Base-by-base conservation (phyloP, 768 basidiomycete species). In the Brasilioporus rufonigricans region DNA sequence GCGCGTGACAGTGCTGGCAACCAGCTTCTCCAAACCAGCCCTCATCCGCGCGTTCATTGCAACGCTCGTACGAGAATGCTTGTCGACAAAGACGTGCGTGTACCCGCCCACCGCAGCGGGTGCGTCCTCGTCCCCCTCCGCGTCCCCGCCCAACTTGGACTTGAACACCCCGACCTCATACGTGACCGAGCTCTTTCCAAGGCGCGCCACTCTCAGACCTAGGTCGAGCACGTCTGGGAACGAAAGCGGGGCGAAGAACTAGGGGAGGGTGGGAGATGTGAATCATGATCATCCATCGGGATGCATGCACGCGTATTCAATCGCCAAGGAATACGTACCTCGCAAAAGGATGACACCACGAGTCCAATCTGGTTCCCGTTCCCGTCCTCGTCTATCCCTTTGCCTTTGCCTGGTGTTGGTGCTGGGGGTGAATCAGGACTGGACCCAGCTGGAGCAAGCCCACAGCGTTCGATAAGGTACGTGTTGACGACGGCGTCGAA, bases 401-500 rank as follows among this genome's bases (percentile, higher is more conserved):
- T 19, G 9, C 6, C 7, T n/a, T 38, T 14, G 11, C 33, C 13
- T 3, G 12, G 27, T 4, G 27, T 9, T 29, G 5, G 27, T 4
- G 27, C 27, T 29, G 4, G 27, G 27, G 27, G 5, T 29, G n/a
- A n/a, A n/a, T n/a, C n/a, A 5, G 27, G 27, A 14, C 33, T 18
- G 14, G 85, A 80, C 12, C 67, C 60, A 4, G 72, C 66, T 0
- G 89, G 87, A 4, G 76, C 65, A 36, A 84, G 75, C 12, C 76
- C 78, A 60, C 89, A 91, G 31, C 77, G 73, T 50, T 80, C 73
- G 35, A 90, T 84, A 57, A 91, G 82, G 69, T 89, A 93, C 10
- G 86, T 80, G 67, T 92, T 93, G 69, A 92, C 75, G 63, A 91
- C 75, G 5, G 89, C 89, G 71, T 92, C 91, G 71, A 91, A 89